Conservation (phyloP, 2,329 filamentous ascomycete genomes). For the Karstenula rhodostoma region DNA sequence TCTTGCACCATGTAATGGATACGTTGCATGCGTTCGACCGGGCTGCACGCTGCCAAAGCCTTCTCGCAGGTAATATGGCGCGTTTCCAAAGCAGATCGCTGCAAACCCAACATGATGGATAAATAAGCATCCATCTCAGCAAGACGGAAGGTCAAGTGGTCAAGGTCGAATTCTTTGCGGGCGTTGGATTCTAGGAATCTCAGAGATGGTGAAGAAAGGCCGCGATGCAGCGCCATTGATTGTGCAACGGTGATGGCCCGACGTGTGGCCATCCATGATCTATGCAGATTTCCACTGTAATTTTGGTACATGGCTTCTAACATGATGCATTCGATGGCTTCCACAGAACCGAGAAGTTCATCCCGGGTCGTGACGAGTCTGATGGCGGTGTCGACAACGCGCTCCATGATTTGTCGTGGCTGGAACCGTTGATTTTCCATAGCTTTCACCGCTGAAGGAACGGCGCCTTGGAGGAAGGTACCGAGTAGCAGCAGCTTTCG, state of each 20-base stretch:
- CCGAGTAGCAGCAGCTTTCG: conserved; percentile 45
- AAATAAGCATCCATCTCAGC: conserved; percentile 51
- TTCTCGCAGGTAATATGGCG: conserved; percentile 21
- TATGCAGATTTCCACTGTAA: conserved; percentile 52
- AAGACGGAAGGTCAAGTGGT: conserved; percentile 51
- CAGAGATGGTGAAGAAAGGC: conserved; percentile 46
- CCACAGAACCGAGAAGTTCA: conserved; percentile 48
- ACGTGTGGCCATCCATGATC: conserved; percentile 50
- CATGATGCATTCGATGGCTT: conserved; percentile 55
- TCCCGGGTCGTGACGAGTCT: conserved; percentile 50
- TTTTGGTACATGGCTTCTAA: conserved; percentile 52
- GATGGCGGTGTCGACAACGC: conserved; percentile 40
- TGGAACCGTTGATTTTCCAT: conserved; percentile 28
- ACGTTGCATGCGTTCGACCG: conserved; percentile 43
- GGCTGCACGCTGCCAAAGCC: conserved; percentile 25
- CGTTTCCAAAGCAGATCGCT: conserved; percentile 38
- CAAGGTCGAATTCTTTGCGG: conserved; percentile 22
- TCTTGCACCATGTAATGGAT: conserved; percentile 43
- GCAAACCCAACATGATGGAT: conserved; percentile 53
- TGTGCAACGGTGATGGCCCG: conserved; percentile 53
- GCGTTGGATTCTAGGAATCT: conserved; percentile 19
- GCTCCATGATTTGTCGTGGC: conserved; percentile 36
- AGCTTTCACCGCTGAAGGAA: conserved; percentile 21
- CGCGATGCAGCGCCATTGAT: conserved; percentile 53
- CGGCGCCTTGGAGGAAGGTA: conserved; percentile 34